These are phyloP conservation scores for Talaromyces sp. DNA, from an alignment of 2,329 filamentous ascomycete species.

Conservation along the genomic window DNA sequence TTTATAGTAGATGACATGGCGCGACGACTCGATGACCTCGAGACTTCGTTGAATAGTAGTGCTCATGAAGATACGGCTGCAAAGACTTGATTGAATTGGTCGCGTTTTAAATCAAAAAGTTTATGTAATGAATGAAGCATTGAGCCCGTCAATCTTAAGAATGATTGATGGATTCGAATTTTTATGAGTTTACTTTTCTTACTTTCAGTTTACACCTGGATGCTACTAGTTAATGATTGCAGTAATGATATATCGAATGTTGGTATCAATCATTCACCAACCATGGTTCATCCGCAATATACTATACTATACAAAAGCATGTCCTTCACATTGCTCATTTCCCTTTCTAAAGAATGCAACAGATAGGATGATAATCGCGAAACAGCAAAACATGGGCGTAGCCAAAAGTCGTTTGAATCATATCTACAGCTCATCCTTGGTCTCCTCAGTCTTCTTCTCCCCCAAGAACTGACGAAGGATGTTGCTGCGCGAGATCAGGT, in stretches of 20 bases:
- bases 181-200: background rate
- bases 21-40: constrained; percentile 75
- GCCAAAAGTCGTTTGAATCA: constrained; percentile 11
- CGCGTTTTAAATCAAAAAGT: background rate
- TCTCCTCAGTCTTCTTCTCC: constrained; percentile 50
- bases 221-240: background rate
- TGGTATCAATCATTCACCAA: background rate
- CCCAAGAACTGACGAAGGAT: constrained; percentile 74
- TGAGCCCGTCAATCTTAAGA: background rate
- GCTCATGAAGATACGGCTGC: constrained; percentile 22
- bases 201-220: background rate
- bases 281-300: background rate
- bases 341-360: background rate
- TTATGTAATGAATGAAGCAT: background rate
- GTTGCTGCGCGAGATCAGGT: constrained; percentile 81
- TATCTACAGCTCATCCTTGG: constrained; percentile 68
- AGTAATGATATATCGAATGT: background rate
- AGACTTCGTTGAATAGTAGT: constrained; percentile 59
- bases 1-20: constrained; percentile 88
- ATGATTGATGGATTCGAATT: background rate
- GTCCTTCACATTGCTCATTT: background rate
- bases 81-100: constrained; percentile 2
- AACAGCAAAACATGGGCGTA: background rate
- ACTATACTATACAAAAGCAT: background rate
- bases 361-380: background rate